Conservation (phyloP, 208 protist species). For the Trypanosoma caninum region DNA sequence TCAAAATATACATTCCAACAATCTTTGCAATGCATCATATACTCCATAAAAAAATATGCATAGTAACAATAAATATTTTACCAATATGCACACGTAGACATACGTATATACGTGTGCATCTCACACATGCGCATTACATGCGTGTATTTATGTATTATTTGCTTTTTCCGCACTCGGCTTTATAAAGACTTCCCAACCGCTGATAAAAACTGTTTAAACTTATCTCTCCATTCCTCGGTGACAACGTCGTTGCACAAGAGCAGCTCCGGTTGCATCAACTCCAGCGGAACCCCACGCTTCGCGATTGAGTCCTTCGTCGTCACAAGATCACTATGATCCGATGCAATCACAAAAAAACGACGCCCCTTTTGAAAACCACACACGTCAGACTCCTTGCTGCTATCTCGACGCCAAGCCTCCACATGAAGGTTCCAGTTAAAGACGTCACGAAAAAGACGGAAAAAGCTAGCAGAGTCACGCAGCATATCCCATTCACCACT, state of each 20-base stretch:
- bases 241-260: slow-evolving; percentile 37
- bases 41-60: too few relatives aligned
- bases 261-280: slow-evolving; percentile 63
- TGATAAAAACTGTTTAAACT: slow-evolving; percentile 15
- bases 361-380: slow-evolving; percentile 5
- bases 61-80: too few relatives aligned
- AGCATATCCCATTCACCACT: not conserved
- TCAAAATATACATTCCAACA: too few relatives aligned
- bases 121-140: too few relatives aligned
- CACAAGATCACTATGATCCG: slow-evolving; percentile 52
- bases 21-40: too few relatives aligned
- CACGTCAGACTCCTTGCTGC: not conserved
- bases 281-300: slow-evolving; percentile 68
- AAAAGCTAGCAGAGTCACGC: slow-evolving; percentile 44
- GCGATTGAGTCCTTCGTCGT: slow-evolving; percentile 40
- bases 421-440: slow-evolving; percentile 78
- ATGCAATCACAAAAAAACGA: slow-evolving; percentile 70
- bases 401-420: slow-evolving; percentile 25
- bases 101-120: too few relatives aligned
- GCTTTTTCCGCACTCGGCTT: too few relatives aligned
- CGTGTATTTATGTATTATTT: slow-evolving; percentile 1
- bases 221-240: slow-evolving; percentile 20
- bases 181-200: not conserved
- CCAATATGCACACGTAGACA: too few relatives aligned
- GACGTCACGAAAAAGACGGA: slow-evolving; percentile 70